phyloP scores from a whole-genome alignment of 2,329 filamentous ascomycete genomes.

The Fusarium transvaalense region DNA sequence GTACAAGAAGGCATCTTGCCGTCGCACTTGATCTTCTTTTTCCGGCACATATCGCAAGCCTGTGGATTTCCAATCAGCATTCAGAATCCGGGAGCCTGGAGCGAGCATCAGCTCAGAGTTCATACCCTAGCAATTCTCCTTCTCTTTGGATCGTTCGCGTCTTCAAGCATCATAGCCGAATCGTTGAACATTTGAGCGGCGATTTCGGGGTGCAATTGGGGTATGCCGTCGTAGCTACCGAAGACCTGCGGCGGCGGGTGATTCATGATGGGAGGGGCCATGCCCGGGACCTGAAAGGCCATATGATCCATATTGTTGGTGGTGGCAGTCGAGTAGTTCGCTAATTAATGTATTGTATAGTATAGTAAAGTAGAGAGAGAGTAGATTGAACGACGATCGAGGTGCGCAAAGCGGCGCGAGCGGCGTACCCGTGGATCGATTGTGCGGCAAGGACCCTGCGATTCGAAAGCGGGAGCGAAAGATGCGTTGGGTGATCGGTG shows the following conservation, averaged over 20 bases:
- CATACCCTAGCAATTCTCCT: conserved; percentile 88
- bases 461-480: conserved; percentile 8
- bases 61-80: conserved; percentile 53
- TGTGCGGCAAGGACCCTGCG: conserved; percentile 15
- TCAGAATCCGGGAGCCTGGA: conserved; percentile 2
- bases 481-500: not conserved
- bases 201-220: conserved; percentile 67
- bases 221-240: conserved; percentile 72
- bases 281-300: conserved; percentile 69
- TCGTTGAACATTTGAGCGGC: conserved; percentile 72
- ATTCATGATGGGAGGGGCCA: conserved; percentile 72
- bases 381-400: conserved; percentile 8
- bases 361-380: not conserved
- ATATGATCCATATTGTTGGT: conserved; percentile 60
- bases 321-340: not conserved
- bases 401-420: conserved; percentile 20
- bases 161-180: conserved; percentile 68
- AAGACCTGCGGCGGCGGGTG: conserved; percentile 79
- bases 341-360: not conserved
- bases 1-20: conserved; percentile 95
- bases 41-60: conserved; percentile 97
- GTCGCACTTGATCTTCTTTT: conserved; percentile 98
- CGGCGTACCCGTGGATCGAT: conserved; percentile 29
- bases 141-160: conserved; percentile 85
- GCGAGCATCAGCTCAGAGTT: conserved; percentile 1